Percentiles rank a stretch among this genome's conserved stretches.
Conservation (phyloP, 2,329 filamentous ascomycete species). For the Metarhizium robertsii region DNA sequence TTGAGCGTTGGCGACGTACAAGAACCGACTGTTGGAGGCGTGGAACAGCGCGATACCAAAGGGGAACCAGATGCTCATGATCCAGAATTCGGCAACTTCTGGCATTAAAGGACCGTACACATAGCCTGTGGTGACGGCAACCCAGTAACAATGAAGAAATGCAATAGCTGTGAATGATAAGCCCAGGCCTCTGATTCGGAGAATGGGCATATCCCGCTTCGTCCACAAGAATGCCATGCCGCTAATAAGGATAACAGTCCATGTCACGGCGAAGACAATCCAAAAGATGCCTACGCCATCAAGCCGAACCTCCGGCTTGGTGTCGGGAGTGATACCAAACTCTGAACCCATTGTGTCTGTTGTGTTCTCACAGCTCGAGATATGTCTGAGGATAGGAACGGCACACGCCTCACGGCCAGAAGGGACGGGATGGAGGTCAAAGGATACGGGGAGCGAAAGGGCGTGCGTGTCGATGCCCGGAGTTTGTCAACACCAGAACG, state of each 20-base stretch:
- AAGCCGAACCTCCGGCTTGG: slow-evolving; percentile 21
- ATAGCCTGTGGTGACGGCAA: slow-evolving; percentile 29
- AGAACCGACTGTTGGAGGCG: slow-evolving; percentile 51
- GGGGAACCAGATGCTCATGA: slow-evolving; percentile 57
- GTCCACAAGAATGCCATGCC: slow-evolving; percentile 32
- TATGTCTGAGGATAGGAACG: not conserved
- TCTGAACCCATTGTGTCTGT: slow-evolving; percentile 19
- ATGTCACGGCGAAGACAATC: slow-evolving; percentile 25
- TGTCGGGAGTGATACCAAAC: slow-evolving; percentile 20
- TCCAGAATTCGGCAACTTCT: slow-evolving; percentile 51
- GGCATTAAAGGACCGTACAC: slow-evolving; percentile 32
- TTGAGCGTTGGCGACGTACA: slow-evolving; percentile 48
- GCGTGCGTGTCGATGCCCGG: not conserved
- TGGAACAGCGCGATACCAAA: slow-evolving; percentile 59
- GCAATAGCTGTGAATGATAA: slow-evolving; percentile 31
- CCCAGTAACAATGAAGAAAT: slow-evolving; percentile 34
- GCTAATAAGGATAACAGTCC: slow-evolving; percentile 27
- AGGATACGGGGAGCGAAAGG: not conserved
- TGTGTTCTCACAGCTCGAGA: not conserved
- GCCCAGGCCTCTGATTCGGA: slow-evolving; percentile 29
- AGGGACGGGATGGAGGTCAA: not conserved
- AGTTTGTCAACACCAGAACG: not conserved
- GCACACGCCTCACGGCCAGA: not conserved
- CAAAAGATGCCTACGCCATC: slow-evolving; percentile 33
- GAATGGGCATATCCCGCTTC: slow-evolving; percentile 29